Evolutionary conservation across 1,284 basidiomycete genomes (phyloP), one percentile per base, ranked within the genome.

Genomic region (Papiliotrema flavescens): DNA sequence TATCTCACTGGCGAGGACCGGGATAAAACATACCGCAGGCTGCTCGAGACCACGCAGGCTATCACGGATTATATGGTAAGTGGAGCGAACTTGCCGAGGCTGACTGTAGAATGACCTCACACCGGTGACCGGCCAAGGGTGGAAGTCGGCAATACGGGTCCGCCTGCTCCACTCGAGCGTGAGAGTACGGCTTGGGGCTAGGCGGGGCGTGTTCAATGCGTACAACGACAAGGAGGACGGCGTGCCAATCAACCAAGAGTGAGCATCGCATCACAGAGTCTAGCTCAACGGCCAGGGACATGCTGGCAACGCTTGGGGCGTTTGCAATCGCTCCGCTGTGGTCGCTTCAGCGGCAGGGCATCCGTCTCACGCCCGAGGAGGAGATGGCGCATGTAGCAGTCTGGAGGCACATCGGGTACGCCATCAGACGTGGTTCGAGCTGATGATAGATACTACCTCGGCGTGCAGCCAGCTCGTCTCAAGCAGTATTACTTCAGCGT

Each of bases 191-290:
- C 20, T 65, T 1, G 15, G 26, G 22, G 54, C 45, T 17, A 46
- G 44, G 28, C 54, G 47, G 40, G 60, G 63, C 4, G 47, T 54
- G 26, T 44, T 44, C 46, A 62, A 59, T 14, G 36, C 32, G 23
- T 65, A 65, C 49, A 54, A 62, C 45, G 52, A 49, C 15, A 40
- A 41, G 19, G 49, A 47, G 28, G 63, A 65, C 41, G 63, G 63
- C 13, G 51, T 62, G 14, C 60, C 63, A 19, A 65, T 65, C 49
- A 65, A 65, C 45, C 63, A 65, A 51, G 63, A 65, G 63, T 64
- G 45, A 47, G 62, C 57, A 5, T 24, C 39, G 17, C 20, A 28
- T n/a, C 17, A 20, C 14, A 17, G 19, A 37, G n/a, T 28, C 40
- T 15, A 41, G 50, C 39, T 26, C 41, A 3, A 14, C 19, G 22